These are phyloP conservation scores for Volutella citrinella DNA, from an alignment of 2,329 filamentous ascomycete species.

Conservation along the genomic window DNA sequence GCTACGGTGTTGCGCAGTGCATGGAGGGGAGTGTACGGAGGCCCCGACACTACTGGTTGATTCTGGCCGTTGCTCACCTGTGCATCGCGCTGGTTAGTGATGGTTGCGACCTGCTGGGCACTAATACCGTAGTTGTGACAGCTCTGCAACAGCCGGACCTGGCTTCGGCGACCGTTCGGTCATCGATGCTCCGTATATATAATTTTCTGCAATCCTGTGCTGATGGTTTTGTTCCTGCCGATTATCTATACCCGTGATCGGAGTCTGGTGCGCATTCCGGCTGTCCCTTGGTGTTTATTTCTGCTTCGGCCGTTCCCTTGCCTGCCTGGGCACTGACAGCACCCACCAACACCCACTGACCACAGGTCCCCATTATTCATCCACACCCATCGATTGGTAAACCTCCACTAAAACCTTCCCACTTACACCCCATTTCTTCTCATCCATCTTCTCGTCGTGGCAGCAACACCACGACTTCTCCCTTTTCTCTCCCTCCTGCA, in stretches of 20 bases:
- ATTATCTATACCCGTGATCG: no score
- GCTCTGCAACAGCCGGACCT: conserved; percentile 14
- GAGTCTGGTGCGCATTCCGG: neutral
- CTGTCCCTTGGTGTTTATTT: conserved; percentile 1
- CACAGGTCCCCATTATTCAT: neutral
- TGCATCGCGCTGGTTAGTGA: no score
- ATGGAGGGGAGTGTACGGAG: no score
- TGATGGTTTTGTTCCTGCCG: no score
- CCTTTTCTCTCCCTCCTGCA: neutral
- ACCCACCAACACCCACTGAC: neutral
- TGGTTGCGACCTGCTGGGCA: no score
- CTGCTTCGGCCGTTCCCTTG: conserved; percentile 3
- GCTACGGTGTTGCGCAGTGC: neutral
- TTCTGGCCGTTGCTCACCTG: no score
- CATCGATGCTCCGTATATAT: conserved; percentile 11
- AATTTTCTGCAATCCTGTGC: no score
- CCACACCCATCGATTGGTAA: neutral
- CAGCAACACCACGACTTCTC: neutral
- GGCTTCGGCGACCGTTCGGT: conserved; percentile 18
- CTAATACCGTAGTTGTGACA: no score
- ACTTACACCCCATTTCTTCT: no score
- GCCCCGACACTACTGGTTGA: no score
- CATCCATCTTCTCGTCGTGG: no score
- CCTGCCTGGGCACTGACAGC: conserved; percentile 6
- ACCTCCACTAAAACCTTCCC: neutral